A percentile compares a stretch with the other conserved stretches of the same genome.
phyloP scores from a whole-genome alignment of 345 rosid species.

The Sisymbrium altissimum region DNA sequence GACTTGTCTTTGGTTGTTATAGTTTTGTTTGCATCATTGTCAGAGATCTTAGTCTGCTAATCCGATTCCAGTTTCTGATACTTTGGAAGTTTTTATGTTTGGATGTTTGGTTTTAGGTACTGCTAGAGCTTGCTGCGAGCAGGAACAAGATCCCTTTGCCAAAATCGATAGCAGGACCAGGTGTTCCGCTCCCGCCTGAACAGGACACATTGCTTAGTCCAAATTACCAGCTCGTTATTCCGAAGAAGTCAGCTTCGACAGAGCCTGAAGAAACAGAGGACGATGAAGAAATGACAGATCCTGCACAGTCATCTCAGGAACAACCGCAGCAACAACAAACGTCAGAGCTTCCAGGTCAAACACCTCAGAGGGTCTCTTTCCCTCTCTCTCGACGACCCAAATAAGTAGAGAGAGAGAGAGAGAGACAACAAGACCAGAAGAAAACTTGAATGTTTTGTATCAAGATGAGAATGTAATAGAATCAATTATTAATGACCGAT shows the following conservation, averaged over 20 bases:
- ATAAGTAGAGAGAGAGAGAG: slow-evolving; percentile 29
- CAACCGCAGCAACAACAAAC: slow-evolving; percentile 51
- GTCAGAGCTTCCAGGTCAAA: slow-evolving; percentile 39
- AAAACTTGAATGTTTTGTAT: not conserved
- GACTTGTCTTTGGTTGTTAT: not conserved
- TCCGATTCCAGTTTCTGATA: not conserved
- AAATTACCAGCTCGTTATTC: slow-evolving; percentile 72
- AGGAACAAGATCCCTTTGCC: slow-evolving; percentile 90
- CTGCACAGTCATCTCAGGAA: slow-evolving; percentile 45
- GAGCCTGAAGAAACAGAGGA: slow-evolving; percentile 77
- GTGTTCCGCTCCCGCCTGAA: slow-evolving; percentile 82
- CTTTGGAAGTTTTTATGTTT: not conserved
- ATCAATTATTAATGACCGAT: not conserved
- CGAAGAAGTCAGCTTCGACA: slow-evolving; percentile 50
- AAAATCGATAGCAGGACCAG: slow-evolving; percentile 61
- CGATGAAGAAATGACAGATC: slow-evolving; percentile 63
- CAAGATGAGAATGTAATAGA: not conserved
- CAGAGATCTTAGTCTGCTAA: not conserved
- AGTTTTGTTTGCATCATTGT: not conserved
- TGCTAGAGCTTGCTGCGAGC: slow-evolving; percentile 71
- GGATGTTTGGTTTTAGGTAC: slow-evolving; percentile 38
- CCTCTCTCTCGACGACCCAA: slow-evolving; percentile 56
- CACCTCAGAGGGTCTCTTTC: slow-evolving; percentile 70
- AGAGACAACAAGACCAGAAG: too few species aligned
- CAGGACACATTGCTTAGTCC: slow-evolving; percentile 77